Evolutionary conservation across 441 rosid genomes (phyloP).

Genomic region (Flueggea neowawraea): DNA sequence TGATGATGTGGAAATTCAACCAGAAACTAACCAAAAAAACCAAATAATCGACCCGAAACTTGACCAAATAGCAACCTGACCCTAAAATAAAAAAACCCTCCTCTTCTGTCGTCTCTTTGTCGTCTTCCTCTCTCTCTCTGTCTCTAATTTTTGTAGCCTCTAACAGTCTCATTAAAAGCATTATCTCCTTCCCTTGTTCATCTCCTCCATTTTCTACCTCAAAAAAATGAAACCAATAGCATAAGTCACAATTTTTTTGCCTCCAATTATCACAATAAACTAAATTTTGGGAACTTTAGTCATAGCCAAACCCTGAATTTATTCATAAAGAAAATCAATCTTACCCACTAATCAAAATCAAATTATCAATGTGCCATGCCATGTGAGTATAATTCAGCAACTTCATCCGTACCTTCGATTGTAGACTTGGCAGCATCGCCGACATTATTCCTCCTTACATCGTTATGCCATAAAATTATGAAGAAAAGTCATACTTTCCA

Average conservation of each 20-base stretch:
- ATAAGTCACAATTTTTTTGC: conserved; percentile 54
- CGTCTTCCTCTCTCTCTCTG: no score
- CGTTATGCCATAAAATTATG: neutral
- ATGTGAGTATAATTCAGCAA: neutral
- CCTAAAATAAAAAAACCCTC: no score
- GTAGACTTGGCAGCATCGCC: conserved; percentile 66
- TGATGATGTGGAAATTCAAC: no score
- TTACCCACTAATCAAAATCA: neutral
- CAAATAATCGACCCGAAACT: no score
- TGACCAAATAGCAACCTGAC: no score
- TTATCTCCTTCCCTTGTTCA: no score
- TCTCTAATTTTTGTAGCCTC: no score
- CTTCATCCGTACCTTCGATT: conserved; percentile 51
- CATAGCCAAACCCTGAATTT: conserved; percentile 58
- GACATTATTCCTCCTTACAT: conserved; percentile 80
- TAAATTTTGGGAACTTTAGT: conserved; percentile 69
- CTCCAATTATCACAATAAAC: conserved; percentile 66
- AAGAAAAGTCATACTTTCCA: neutral
- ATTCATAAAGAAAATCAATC: neutral
- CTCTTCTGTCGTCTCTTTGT: no score
- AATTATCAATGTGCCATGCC: neutral
- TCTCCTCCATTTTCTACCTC: no score
- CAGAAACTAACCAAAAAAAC: no score
- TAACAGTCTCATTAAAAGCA: no score
- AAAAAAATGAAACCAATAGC: no score